Evolutionary conservation across 495 filamentous ascomycete species (phyloP).

Genomic region (Cercophora samala): DNA sequence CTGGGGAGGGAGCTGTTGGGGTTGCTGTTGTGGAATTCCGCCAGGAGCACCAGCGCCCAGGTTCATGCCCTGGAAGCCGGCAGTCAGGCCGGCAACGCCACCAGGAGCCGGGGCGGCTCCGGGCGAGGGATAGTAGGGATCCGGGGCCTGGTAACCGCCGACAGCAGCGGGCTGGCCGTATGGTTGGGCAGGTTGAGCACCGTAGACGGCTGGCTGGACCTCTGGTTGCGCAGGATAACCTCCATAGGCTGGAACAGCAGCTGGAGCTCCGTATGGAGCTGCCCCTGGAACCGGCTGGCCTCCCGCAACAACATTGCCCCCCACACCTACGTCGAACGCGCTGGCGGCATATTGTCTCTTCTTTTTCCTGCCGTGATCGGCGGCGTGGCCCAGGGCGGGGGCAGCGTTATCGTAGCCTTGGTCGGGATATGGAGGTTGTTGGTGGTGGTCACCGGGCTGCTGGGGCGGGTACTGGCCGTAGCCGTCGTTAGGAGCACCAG

Average conservation of each 20-base stretch:
- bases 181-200: constrained; percentile 40
- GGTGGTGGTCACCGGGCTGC: constrained; percentile 50
- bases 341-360: constrained; percentile 91
- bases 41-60: constrained; percentile 52
- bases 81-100: constrained; percentile 70
- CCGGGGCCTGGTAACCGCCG: constrained; percentile 62
- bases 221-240: constrained; percentile 59
- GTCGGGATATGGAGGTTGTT: constrained; percentile 37
- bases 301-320: constrained; percentile 73
- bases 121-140: constrained; percentile 59
- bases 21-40: constrained; percentile 36
- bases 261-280: constrained; percentile 36
- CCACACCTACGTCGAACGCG: constrained; percentile 88
- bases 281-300: constrained; percentile 40
- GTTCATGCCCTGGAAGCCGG: constrained; percentile 79
- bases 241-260: constrained; percentile 47
- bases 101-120: constrained; percentile 45
- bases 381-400: constrained; percentile 40
- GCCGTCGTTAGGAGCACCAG: constrained; percentile 50
- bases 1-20: constrained; percentile 52
- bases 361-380: constrained; percentile 64
- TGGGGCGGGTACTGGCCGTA: constrained; percentile 63
- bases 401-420: constrained; percentile 38
- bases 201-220: constrained; percentile 51
- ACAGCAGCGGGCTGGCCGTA: constrained; percentile 48